Conservation (phyloP, 2,329 filamentous ascomycete species). For the Trichophyton rubrum region DNA sequence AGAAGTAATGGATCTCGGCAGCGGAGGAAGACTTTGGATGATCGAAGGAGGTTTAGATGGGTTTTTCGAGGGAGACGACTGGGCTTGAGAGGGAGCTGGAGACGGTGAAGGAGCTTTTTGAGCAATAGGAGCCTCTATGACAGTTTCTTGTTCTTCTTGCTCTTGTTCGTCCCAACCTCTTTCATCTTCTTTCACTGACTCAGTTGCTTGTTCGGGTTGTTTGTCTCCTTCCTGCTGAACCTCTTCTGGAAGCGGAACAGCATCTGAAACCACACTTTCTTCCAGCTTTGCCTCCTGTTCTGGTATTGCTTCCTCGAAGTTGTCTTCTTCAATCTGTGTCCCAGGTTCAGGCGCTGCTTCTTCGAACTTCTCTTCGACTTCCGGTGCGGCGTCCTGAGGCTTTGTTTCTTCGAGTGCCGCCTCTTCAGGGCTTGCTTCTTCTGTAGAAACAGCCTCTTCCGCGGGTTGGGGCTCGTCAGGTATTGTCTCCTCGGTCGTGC, state of each 20-base stretch:
- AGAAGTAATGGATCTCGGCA: conserved; percentile 11
- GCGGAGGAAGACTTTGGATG: conserved; percentile 14
- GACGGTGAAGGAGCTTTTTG: neutral
- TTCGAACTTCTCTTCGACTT: neutral
- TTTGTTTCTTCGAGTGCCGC: neutral
- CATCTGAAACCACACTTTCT: neutral
- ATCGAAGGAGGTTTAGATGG: conserved; percentile 8
- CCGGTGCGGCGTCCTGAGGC: neutral
- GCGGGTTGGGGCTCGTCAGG: neutral
- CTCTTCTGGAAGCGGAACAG: neutral
- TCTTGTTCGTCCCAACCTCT: conserved; percentile 3
- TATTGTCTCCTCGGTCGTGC: neutral
- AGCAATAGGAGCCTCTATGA: neutral
- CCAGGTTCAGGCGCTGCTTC: neutral
- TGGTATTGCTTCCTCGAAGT: neutral
- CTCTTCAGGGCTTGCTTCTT: neutral
- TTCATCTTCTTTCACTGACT: neutral
- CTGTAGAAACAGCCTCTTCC: neutral
- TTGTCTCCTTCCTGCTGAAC: neutral
- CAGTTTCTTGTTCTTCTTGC: conserved; percentile 10
- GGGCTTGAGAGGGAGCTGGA: conserved; percentile 6
- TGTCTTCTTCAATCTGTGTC: neutral
- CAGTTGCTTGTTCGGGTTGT: conserved; percentile 5
- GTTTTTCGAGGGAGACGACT: conserved; percentile 7
- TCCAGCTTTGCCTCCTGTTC: neutral